Conservation (phyloP, 2,329 filamentous ascomycete genomes). For the Fonsecaea erecta region DNA sequence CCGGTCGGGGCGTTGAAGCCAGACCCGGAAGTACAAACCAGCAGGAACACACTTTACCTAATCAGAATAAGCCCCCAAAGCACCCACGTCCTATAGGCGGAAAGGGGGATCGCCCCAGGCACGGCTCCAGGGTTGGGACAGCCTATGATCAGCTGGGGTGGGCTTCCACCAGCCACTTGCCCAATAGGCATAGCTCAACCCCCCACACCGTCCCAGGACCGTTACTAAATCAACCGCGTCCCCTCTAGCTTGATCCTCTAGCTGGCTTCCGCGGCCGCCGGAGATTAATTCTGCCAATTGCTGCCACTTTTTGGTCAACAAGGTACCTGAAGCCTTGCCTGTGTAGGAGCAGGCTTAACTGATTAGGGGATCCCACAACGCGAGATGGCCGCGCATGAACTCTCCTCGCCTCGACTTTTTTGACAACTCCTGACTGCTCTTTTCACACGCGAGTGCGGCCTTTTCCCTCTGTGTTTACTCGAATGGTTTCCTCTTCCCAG, state of each 20-base stretch:
- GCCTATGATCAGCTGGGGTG: background rate
- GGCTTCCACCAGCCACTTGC: background rate
- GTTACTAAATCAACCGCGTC: conserved; percentile 16
- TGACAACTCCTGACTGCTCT: conserved; percentile 18
- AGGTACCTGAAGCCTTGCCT: conserved; percentile 5
- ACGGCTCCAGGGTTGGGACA: background rate
- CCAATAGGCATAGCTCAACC: background rate
- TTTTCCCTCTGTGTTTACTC: conserved; percentile 4
- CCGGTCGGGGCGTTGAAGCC: background rate
- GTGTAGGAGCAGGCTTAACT: background rate
- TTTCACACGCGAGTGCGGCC: conserved; percentile 1
- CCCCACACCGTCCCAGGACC: background rate
- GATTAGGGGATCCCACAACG: conserved; percentile 14
- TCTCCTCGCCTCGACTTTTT: conserved; percentile 13
- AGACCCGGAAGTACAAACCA: background rate
- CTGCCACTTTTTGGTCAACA: conserved; percentile 4
- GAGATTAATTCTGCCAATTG: conserved; percentile 22
- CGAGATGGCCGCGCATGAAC: conserved; percentile 20
- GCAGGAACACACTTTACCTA: conserved; percentile 5
- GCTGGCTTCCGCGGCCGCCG: conserved; percentile 13
- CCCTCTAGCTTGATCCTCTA: conserved; percentile 9
- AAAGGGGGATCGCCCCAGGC: conserved; percentile 7
- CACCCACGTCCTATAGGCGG: background rate
- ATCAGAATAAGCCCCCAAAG: background rate
- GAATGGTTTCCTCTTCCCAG: background rate